Evolutionary conservation across 495 filamentous ascomycete species (phyloP), one percentile per base, ranked within the genome.

Genomic region (Neurospora discreta): DNA sequence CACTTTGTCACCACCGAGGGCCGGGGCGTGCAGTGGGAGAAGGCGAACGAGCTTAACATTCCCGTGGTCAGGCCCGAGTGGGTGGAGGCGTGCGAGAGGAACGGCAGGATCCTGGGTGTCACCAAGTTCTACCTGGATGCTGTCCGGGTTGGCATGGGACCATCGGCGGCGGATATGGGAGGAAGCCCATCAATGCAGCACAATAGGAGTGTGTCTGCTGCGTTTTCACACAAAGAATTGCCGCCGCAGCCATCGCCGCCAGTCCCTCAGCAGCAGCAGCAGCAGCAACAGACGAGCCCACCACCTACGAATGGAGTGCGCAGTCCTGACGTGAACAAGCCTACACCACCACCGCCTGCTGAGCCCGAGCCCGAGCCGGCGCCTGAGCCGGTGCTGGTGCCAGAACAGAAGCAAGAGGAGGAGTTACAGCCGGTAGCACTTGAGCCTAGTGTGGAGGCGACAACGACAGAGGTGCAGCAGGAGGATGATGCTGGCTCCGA

Each of bases 1-100:
- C 95, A 99, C 81, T 99, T 98, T 79, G 94, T 99, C 68, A 98
- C 95, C 74, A 95, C 92, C n/a, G 96, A 99, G 78, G 95, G 95
- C 3, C 84, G 94, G 20, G 95, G 95, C 10, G 86, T 90, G 65
- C 85, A 88, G 30, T 99, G 96, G 96, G 96, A 98, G 82, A 94
- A 93, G 80, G 95, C 96, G 16, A 90, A 93, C 44, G 95, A 98
- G 83, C 95, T 95, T 89, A 99, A 98, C 82, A 96, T 99, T 67
- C 95, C 95, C 8, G 93, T 98, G 13, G 96, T 99, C n/a, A 86
- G 94, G 73, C 96, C 96, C 23, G 96, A 98, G 80, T 99, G 95
- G 95, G 87, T 99, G 26, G 90, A 95, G 72, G 94, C 92, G 13
- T 99, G 95, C 79, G 95, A 99, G 83, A 84, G 91, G 33, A 94